Conservation (phyloP, 1,284 basidiomycete genomes). For the Tilletia caries region DNA sequence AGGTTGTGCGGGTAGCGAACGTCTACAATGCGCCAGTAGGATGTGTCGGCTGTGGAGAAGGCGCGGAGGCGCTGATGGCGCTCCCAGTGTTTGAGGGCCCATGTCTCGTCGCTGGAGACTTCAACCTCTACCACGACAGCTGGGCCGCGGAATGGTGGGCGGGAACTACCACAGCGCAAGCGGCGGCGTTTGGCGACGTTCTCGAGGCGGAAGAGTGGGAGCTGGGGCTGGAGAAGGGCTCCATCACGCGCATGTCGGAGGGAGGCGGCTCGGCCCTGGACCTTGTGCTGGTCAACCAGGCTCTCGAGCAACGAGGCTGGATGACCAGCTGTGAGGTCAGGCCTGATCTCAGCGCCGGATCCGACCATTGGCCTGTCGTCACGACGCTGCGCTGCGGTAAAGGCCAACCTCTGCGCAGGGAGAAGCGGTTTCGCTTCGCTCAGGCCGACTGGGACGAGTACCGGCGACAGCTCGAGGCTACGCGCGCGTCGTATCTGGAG, state of each 20-base stretch:
- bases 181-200: not conserved
- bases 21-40: not conserved
- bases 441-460: not conserved
- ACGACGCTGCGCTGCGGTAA: not conserved
- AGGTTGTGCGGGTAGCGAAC: not conserved
- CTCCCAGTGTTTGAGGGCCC: not conserved
- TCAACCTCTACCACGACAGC: not conserved
- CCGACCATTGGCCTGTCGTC: constrained; percentile 2
- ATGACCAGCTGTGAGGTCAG: not conserved
- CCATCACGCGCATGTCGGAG: not conserved
- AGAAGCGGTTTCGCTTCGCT: not conserved
- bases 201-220: not conserved
- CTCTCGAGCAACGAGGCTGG: not conserved
- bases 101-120: not conserved
- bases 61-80: not conserved
- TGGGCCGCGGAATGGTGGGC: not conserved
- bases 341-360: not conserved
- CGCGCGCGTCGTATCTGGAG: not conserved
- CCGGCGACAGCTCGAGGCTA: not conserved
- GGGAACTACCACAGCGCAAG: not conserved
- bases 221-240: not conserved
- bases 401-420: not conserved
- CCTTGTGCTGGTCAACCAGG: not conserved
- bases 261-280: not conserved
- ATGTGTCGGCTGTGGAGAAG: not conserved